Base-by-base conservation (phyloP, 345 rosid genomes). In the Firmiana major region DNA sequence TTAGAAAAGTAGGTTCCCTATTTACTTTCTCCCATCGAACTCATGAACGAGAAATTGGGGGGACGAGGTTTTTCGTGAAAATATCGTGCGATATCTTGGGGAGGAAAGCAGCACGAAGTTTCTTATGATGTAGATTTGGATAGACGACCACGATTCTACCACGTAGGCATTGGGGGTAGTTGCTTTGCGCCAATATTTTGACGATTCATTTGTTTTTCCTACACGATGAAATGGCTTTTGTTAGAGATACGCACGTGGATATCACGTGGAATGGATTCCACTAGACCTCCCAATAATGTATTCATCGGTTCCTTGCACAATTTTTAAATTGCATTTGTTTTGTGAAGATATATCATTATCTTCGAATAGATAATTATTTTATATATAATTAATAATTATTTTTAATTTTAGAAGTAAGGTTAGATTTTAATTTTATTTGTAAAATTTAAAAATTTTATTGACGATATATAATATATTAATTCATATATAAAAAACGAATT, bases 21-120 rank as follows among this genome's bases (percentile, higher is more conserved):
- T 6, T 16, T 17, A 6, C 22, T 53, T 75, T 54, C 0, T 6
- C 2, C n/a, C 83, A 63, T 63, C 76, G 11, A 65, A 63, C 48
- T 53, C 75, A 26, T 59, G 62, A 3, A 42, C 84, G 82, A 79
- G 28, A 79, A 58, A 64, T 31, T 67, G 77, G 54, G 77, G 54
- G 45, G 13, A 0, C 0, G 6, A 15, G 48, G 19, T 12, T 48
- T 77, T 68, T 53, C 79, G 81, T 74, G 75, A 79, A 24, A 70
- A 53, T 19, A 40, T 42, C 10, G 40, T 40, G 0, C 42, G 63
- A 65, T 70, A 42, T 66, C 12, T 11, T 40, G 2, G 38, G 31
- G 8, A 53, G 84, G 87, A 88, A 86, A 62, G 63, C 71, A 24
- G 73, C 34, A 34, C 31, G 88, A 85, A 87, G 82, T 51, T 84